phyloP scores from a whole-genome alignment of 129 eudicot genomes.

The Silybum marianum region DNA sequence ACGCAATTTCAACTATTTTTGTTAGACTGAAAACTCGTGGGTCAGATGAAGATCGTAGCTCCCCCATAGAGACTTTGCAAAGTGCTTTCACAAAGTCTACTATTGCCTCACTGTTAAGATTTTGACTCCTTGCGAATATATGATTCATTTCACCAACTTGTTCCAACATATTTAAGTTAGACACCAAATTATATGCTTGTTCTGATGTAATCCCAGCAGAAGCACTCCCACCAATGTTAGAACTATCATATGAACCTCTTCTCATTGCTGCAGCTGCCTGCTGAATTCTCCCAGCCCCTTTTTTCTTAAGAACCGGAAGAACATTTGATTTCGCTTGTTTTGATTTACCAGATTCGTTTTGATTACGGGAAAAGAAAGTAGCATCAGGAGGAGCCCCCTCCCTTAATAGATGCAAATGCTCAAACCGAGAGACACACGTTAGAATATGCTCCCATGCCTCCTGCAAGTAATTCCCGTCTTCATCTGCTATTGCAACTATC shows the following conservation, averaged over 20 bases:
- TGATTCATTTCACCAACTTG: constrained; percentile 98
- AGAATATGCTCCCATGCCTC: constrained; percentile 99
- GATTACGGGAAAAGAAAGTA: constrained; percentile 79
- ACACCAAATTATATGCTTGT: constrained; percentile 74
- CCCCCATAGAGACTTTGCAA: constrained; percentile 98
- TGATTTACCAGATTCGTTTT: constrained; percentile 66
- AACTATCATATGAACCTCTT: constrained; percentile 98
- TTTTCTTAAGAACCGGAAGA: constrained; percentile 86
- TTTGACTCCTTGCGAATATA: constrained; percentile 88
- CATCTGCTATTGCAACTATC: constrained; percentile 89
- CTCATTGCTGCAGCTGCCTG: constrained; percentile 87
- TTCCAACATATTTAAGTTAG: constrained; percentile 93
- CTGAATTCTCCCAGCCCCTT: constrained; percentile 84
- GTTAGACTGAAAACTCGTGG: constrained; percentile 98
- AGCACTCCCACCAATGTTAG: constrained; percentile 69
- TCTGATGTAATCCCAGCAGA: constrained; percentile 67
- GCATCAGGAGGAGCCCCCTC: constrained; percentile 99
- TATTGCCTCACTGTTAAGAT: constrained; percentile 96
- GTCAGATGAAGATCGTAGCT: constrained; percentile 86
- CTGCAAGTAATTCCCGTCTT: constrained; percentile 94
- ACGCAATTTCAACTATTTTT: constrained; percentile 98
- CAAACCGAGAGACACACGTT: constrained; percentile 96
- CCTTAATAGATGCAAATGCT: constrained; percentile 93
- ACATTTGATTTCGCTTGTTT: constrained; percentile 60
- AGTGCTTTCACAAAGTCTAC: constrained; percentile 97